phyloP scores from a whole-genome alignment of 2,329 filamentous ascomycete genomes.

The Colletotrichum melonis region DNA sequence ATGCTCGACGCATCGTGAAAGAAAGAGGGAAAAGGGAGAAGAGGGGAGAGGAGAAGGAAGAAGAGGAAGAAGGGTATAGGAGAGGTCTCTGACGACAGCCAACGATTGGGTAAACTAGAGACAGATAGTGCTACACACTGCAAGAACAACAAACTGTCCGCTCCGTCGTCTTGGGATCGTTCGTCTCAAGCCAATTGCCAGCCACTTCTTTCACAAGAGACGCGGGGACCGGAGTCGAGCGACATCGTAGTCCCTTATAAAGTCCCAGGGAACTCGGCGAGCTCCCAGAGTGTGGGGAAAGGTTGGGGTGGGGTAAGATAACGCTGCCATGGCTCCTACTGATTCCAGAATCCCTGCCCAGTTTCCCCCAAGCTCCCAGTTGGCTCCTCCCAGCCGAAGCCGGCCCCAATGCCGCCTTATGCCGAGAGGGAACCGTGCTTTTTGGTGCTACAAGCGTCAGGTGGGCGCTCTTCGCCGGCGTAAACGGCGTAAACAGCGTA shows the following conservation, averaged over 20 bases:
- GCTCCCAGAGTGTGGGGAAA: conserved; percentile 34
- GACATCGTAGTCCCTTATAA: conserved; percentile 36
- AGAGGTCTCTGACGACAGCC: conserved; percentile 7
- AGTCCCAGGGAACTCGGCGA: conserved; percentile 25
- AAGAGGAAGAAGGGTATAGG: neutral
- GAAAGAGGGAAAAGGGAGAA: conserved; percentile 6
- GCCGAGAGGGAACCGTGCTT: conserved; percentile 31
- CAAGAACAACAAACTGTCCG: neutral
- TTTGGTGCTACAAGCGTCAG: conserved; percentile 1
- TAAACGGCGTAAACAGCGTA: conserved; percentile 33
- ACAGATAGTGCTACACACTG: conserved; percentile 15
- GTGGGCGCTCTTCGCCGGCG: conserved; percentile 1
- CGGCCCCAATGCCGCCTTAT: conserved; percentile 35
- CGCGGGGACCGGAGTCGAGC: conserved; percentile 21
- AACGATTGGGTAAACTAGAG: conserved; percentile 20
- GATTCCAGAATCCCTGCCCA: conserved; percentile 4
- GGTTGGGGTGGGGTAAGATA: conserved; percentile 34
- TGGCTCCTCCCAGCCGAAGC: conserved; percentile 18
- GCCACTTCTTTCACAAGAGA: conserved; percentile 19
- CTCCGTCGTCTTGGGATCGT: neutral
- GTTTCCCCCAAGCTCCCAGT: conserved; percentile 9
- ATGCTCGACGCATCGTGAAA: conserved; percentile 58
- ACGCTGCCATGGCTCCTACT: conserved; percentile 13
- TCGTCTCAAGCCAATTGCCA: conserved; percentile 23
- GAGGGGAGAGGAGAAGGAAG: neutral